These are phyloP conservation scores for Xanthoceras sorbifolium DNA, from an alignment of 345 rosid genomes.

Conservation along the genomic window DNA sequence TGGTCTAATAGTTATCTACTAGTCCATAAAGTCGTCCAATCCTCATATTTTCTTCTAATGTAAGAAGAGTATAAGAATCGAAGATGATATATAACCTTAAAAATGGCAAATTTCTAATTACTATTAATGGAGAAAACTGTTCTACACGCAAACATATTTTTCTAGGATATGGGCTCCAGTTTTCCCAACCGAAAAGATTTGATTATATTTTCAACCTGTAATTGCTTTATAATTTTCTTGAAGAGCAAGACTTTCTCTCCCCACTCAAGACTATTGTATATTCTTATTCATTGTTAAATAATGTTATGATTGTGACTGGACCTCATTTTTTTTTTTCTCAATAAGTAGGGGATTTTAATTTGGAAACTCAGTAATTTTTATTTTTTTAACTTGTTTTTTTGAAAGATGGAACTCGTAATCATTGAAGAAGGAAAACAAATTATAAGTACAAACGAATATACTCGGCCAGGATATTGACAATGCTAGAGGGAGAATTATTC, in stretches of 20 bases:
- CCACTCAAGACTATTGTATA: constrained; percentile 8
- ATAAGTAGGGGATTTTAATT: no score
- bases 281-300: background rate
- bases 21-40: background rate
- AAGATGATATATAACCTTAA: background rate
- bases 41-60: background rate
- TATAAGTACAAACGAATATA: no score
- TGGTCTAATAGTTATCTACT: background rate
- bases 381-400: no score
- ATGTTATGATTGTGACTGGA: background rate
- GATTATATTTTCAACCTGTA: background rate
- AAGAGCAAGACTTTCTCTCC: constrained; percentile 18
- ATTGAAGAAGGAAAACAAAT: no score
- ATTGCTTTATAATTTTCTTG: constrained; percentile 9
- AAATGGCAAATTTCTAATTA: background rate
- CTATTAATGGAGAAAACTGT: background rate
- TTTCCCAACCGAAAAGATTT: constrained; percentile 10
- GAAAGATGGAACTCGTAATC: no score
- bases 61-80: background rate
- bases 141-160: constrained; percentile 13
- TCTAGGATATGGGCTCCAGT: background rate
- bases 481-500: no score
- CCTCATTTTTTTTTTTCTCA: background rate
- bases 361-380: no score
- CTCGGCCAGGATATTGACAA: no score